Evolutionary conservation across 2,329 filamentous ascomycete species (phyloP), one percentile per base, ranked within the genome.

Genomic region (Aspergillus intermedius): DNA sequence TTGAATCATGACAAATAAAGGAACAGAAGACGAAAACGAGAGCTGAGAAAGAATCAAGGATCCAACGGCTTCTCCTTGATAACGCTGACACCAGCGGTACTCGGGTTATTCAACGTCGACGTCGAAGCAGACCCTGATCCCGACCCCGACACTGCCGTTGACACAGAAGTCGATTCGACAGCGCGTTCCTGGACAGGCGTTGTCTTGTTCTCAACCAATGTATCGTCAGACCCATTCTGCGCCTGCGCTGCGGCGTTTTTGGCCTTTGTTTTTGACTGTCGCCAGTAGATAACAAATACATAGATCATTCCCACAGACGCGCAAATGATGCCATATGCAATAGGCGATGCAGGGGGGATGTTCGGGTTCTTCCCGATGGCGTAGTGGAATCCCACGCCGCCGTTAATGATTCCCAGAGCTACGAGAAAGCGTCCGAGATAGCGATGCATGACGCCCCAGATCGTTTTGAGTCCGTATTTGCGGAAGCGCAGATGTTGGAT

Each of bases 371-470:
- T 70, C 32, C 66, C 63, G 25, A 68, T 63, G 3, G 75, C 73
- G 30, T 77, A 66, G 49, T 67, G 60, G 40, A 80, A 68, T 0
- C 77, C 77, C 1, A 79, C 59, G 2, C 77, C 77, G 8, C 77
- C 77, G 52, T 79, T 80, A 60, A 80, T 68, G 49, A 78, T 77
- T 3, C 74, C 77, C 0, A 79, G 64, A 0, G 69, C 68, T 17
- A 78, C 68, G 12, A 73, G 63, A 23, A 70, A 54, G 4, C 77
- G 68, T 10, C 77, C 77, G 23, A 78, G 54, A 76, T 77, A 80
- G 51, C 79, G 66, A 54, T 80, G 77, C 2, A 60, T 40, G 47
- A 75, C 65, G 0, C 74, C 76, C 60, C 68, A 73, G 13, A 71
- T 52, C 2, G 70, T 74, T n/a, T 71, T 70, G 35, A 60, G 60